Evolutionary conservation across 106 monocot species (phyloP).

Genomic region (Iris macrosiphon): DNA sequence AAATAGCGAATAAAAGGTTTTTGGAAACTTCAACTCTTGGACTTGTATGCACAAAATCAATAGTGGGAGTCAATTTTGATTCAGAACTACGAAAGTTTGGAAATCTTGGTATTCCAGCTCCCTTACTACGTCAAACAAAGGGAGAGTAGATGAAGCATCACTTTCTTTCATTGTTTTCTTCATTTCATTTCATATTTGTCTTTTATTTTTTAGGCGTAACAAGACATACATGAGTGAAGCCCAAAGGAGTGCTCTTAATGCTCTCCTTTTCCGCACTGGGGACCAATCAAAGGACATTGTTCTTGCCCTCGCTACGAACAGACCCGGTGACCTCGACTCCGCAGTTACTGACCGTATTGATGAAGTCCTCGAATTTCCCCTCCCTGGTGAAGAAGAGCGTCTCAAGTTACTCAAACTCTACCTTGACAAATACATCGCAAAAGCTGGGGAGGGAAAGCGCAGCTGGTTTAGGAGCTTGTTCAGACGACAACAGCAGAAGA

Average conservation of each 20-base stretch:
- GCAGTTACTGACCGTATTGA: conserved; percentile 92
- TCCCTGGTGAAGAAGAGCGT: conserved; percentile 83
- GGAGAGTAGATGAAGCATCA: no score
- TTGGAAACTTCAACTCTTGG: no score
- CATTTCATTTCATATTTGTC: no score
- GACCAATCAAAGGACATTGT: conserved; percentile 92
- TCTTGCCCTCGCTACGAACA: conserved; percentile 81
- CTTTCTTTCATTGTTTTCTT: no score
- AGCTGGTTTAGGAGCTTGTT: conserved; percentile 33
- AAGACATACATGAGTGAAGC: conserved; percentile 87
- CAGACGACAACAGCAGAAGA: conserved; percentile 46
- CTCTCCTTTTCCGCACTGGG: conserved; percentile 79
- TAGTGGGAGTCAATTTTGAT: no score
- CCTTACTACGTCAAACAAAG: no score
- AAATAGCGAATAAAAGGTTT: no score
- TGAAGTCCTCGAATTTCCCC: conserved; percentile 88
- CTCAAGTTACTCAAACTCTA: conserved; percentile 86
- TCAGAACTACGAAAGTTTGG: no score
- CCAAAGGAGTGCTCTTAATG: conserved; percentile 77
- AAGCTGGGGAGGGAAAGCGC: conserved; percentile 36
- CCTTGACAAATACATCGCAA: conserved; percentile 74
- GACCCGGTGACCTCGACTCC: conserved; percentile 94
- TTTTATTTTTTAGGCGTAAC: conserved; percentile 40
- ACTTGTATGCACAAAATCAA: no score
- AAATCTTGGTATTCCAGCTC: no score